Evolutionary conservation across 139 green algal genomes (phyloP), one percentile per base, ranked within the genome.

Genomic region (Chlorella sp.): DNA sequence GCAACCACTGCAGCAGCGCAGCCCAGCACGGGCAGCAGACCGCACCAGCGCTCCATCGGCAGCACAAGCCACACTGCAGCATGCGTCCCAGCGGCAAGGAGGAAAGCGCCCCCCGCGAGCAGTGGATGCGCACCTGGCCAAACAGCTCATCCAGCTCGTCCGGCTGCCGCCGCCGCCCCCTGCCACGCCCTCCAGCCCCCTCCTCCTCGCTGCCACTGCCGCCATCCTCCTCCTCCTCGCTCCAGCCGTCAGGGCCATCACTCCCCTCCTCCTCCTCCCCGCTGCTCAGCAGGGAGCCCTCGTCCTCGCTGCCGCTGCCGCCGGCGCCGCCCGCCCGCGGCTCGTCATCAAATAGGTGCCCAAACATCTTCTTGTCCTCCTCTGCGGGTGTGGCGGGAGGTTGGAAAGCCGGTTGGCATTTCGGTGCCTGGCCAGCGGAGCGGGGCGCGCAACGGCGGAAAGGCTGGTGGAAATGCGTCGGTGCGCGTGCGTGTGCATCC

Each of bases 311-410:
- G 30, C 76, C 58, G 65, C 81, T 62, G 56, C 38, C 72, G 72
- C 43, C 64, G 30, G 24, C 14, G 51, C 60, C 56, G 46, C 46
- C 8, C 9, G 19, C 41, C 9, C 28, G 77, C 9, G 8, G 36
- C 69, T 70, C 1, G 38, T 81, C 83, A 22, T 80, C 88, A 85
- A 97, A 96, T 89, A 90, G 91, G 51, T 89, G 90, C 14, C 88
- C 94, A 82, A 95, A 98, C 87, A 91, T 87, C 46, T 90, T 88
- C 81, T 97, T 92, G 85, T 99, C 96, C 76, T 98, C 94, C 73
- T 83, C 83, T 87, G 83, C 75, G 64, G n/a, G 28, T 54, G 51
- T 11, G 24, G 51, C 51, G 51, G 51, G 14, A 7, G 11, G 46
- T 11, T 17, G 51, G 24, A 60, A 11, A 60, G 4, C 24, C 51